Evolutionary conservation across 2,329 filamentous ascomycete species (phyloP).

Genomic region (Colletotrichum sp.): DNA sequence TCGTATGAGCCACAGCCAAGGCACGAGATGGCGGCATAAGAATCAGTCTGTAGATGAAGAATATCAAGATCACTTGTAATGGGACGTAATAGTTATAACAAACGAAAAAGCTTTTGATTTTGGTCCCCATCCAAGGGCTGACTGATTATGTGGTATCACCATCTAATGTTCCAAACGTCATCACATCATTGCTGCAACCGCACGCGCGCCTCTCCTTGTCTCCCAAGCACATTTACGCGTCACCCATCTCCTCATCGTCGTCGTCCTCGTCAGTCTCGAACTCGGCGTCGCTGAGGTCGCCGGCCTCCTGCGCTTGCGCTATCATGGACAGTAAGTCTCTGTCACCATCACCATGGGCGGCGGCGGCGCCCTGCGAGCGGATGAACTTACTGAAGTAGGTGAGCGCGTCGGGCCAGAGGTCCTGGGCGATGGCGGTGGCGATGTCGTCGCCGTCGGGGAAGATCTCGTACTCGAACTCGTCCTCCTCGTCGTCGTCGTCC

Average conservation of each 20-base stretch:
- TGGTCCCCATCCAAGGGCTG: background rate
- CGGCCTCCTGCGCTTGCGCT: slow-evolving; percentile 75
- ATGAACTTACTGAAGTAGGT: slow-evolving; percentile 83
- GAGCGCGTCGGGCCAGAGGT: slow-evolving; percentile 87
- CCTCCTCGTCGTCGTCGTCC: slow-evolving; percentile 64
- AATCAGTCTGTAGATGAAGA: background rate
- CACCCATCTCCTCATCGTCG: slow-evolving; percentile 54
- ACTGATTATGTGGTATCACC: slow-evolving; percentile 16
- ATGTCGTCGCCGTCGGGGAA: slow-evolving; percentile 89
- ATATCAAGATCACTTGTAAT: background rate
- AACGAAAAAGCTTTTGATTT: slow-evolving; percentile 7
- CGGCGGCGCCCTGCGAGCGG: background rate
- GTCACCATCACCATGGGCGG: background rate
- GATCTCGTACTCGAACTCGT: slow-evolving; percentile 77
- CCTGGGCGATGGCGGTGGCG: slow-evolving; percentile 81
- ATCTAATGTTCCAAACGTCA: background rate
- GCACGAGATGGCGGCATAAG: background rate
- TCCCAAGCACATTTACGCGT: background rate
- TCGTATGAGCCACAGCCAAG: accelerated
- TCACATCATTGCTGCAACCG: background rate
- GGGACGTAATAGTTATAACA: background rate
- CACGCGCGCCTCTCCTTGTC: background rate
- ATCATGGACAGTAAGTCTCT: slow-evolving; percentile 22
- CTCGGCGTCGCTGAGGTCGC: slow-evolving; percentile 71
- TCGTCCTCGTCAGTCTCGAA: slow-evolving; percentile 69